Evolutionary conservation across 768 basidiomycete genomes (phyloP), one percentile per base, ranked within the genome.

Genomic region (Amanita rimosa): DNA sequence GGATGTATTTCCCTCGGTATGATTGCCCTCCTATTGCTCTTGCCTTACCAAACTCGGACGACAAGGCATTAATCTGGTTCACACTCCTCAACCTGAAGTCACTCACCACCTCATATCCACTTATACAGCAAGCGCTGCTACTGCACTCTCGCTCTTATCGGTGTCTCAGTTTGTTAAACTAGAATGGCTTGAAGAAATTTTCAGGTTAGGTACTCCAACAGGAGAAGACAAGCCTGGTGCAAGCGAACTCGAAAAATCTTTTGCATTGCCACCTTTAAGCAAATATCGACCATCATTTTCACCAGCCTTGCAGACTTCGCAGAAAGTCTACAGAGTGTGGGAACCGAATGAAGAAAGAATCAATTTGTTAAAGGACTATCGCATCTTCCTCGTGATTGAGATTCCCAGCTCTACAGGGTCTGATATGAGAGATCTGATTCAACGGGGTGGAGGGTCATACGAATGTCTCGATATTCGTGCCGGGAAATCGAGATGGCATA

Each of bases 101-200:
- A 87, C 84, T 0, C 84, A 89, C 53, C 81, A 87, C 58, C 68
- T 88, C 44, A 69, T 71, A 3, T 55, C 76, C 3, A 70, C 69
- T 17, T 77, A 74, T 48, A 58, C 68, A 3, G 65, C 78, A n/a
- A 73, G 68, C 6, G 62, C 78, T 0, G 52, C 68, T 0, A 65
- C 79, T 19, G 78, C 77, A 0, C 64, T 73, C 0, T 84, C 85
- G 10, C 68, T 89, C 8, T 62, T 88, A 13, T 73, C 75, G 3
- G 66, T 73, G 0, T 69, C 74, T 11, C 68, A 72, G 9, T 72
- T 88, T 42, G 83, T 83, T 27, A 85, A 70, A 50, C 68, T 72
- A 0, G 79, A 82, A 41, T 90, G 86, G 86, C 62, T 88, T 21
- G 60, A 63, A 6, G 79, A 86, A 48, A 57, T 85, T 26, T 51